These are phyloP conservation scores for Saturnispora kantuleensis DNA, from an alignment of 805 yeast genomes.

Conservation along the genomic window DNA sequence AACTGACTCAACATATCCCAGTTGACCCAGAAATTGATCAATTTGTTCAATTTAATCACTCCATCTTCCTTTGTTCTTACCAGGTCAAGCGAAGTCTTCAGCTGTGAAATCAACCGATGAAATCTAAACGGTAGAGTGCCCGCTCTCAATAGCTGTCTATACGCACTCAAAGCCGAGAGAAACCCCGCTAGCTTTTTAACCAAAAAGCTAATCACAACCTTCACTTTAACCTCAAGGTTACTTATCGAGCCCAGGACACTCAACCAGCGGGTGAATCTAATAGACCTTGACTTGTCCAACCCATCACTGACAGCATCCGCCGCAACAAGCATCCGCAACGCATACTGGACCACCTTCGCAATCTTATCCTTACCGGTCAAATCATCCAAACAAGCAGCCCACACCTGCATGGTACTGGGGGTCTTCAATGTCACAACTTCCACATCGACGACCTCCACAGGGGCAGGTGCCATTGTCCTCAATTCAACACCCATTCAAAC, in stretches of 20 bases:
- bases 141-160: slow-evolving; percentile 60
- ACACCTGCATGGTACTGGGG: slow-evolving; percentile 9
- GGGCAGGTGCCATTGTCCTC: not conserved
- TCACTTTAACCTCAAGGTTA: slow-evolving; percentile 24
- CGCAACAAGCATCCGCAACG: slow-evolving; percentile 39
- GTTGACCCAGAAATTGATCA: slow-evolving; percentile 30
- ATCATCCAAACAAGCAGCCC: slow-evolving; percentile 29
- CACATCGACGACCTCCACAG: not conserved
- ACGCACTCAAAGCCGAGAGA: slow-evolving; percentile 37
- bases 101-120: slow-evolving; percentile 27
- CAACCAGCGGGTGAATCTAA: slow-evolving; percentile 1
- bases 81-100: slow-evolving; percentile 19
- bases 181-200: slow-evolving; percentile 7
- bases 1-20: slow-evolving; percentile 41
- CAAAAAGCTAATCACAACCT: slow-evolving; percentile 5
- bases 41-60: slow-evolving; percentile 14
- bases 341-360: slow-evolving; percentile 54
- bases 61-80: slow-evolving; percentile 11
- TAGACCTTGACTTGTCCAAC: not conserved
- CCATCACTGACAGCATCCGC: slow-evolving; percentile 1
- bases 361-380: slow-evolving; percentile 64
- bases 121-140: slow-evolving; percentile 61
- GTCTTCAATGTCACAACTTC: not conserved
- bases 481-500: not conserved
- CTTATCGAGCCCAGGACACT: slow-evolving; percentile 15